A percentile compares a stretch with the other conserved stretches of the same genome.
Evolutionary conservation across 805 yeast species (phyloP).

Genomic region (Nakazawaea ambrosiae): DNA sequence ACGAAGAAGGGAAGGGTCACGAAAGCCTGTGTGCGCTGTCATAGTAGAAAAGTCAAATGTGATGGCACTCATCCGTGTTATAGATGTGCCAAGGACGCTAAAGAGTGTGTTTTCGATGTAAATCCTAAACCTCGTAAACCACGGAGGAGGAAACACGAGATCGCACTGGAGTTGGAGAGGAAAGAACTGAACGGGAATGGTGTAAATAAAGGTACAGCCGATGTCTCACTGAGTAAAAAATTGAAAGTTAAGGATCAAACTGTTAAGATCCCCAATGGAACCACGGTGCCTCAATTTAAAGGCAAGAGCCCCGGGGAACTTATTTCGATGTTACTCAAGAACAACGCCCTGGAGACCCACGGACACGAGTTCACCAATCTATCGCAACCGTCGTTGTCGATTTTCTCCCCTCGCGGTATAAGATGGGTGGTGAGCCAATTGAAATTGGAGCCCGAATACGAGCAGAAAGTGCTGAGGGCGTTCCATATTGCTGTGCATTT

Average conservation of each 20-base stretch:
- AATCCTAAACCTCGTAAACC: not conserved
- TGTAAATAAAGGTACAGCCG: not conserved
- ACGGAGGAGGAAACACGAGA: constrained; percentile 1
- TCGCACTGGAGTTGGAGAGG: not conserved
- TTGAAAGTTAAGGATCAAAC: no score
- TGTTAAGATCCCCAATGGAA: no score
- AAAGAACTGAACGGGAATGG: not conserved
- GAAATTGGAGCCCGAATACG: constrained; percentile 2
- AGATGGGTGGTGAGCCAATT: constrained; percentile 27
- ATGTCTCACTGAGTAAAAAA: no score
- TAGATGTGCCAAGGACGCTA: constrained; percentile 1
- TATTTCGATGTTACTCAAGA: no score
- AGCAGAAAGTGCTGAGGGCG: constrained; percentile 14
- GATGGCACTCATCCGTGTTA: constrained; percentile 38
- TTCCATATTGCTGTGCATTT: constrained; percentile 18
- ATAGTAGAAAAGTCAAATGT: constrained; percentile 43
- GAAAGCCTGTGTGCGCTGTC: constrained; percentile 44
- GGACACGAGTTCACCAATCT: not conserved
- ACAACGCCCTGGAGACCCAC: no score
- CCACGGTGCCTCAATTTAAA: no score
- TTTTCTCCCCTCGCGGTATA: constrained; percentile 33
- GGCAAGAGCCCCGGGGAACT: no score
- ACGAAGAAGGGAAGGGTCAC: not conserved
- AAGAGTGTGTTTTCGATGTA: not conserved
- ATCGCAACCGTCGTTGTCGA: constrained; percentile 26